Percentiles rank a stretch among this genome's conserved stretches.
Evolutionary conservation across 495 filamentous ascomycete species (phyloP).

Genomic region (Gamarada debralockiae): DNA sequence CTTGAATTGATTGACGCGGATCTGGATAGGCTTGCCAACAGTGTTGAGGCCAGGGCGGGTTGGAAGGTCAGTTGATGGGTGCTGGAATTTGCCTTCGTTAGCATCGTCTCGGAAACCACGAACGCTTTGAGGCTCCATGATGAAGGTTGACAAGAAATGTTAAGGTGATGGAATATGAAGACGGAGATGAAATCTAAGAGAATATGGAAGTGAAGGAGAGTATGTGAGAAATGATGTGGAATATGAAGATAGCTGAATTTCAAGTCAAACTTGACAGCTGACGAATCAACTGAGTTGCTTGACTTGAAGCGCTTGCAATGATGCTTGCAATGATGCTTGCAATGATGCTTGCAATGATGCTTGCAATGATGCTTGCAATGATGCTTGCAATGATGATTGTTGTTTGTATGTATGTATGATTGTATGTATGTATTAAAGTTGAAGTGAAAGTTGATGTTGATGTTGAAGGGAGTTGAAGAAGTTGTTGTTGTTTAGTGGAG

Average conservation of each 20-base stretch:
- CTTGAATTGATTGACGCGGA: slow-evolving; percentile 72
- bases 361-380: too few species aligned
- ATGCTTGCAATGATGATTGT: too few species aligned
- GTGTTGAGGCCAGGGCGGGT: slow-evolving; percentile 50
- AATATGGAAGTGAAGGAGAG: slow-evolving; percentile 10
- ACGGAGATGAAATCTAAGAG: slow-evolving; percentile 5
- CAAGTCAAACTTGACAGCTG: slow-evolving; percentile 9
- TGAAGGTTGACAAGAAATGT: slow-evolving; percentile 3
- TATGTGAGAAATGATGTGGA: slow-evolving; percentile 4
- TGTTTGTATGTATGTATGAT: too few species aligned
- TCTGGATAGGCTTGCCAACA: slow-evolving; percentile 49
- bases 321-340: neutral
- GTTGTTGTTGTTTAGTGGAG: too few species aligned
- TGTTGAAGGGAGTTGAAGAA: too few species aligned
- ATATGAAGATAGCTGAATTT: too few species aligned
- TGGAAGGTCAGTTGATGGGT: slow-evolving; percentile 4
- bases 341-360: too few species aligned
- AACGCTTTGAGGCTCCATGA: slow-evolving; percentile 19
- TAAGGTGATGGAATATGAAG: neutral
- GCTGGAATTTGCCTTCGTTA: slow-evolving; percentile 11
- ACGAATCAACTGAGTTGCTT: slow-evolving; percentile 11
- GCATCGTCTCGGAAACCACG: slow-evolving; percentile 1
- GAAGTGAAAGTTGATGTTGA: too few species aligned
- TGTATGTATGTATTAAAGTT: too few species aligned
- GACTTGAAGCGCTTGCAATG: neutral